Percentiles rank a stretch among this genome's conserved stretches.
Evolutionary conservation across 768 basidiomycete genomes (phyloP).

Genomic region (Boletus sp.): DNA sequence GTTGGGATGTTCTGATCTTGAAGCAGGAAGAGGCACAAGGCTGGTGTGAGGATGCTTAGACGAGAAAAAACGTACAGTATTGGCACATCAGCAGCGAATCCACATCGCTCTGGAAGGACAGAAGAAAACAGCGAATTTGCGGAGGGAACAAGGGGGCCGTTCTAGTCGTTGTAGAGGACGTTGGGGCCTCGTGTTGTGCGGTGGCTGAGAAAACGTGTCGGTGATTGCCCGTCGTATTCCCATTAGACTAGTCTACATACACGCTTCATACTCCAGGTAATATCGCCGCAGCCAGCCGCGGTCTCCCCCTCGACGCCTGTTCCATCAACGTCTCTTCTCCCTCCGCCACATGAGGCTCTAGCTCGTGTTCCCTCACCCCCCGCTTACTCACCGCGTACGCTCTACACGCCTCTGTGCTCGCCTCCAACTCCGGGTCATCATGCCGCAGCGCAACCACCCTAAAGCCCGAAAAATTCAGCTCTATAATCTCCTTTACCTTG

Average conservation of each 20-base stretch:
- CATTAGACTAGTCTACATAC: constrained; percentile 8
- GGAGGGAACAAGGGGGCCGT: constrained; percentile 8
- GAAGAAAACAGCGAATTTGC: constrained; percentile 6
- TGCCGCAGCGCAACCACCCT: constrained; percentile 50
- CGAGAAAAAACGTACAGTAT: constrained; percentile 14
- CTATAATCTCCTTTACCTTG: constrained; percentile 55
- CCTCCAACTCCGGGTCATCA: constrained; percentile 51
- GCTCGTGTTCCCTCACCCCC: constrained; percentile 56
- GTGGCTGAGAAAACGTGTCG: constrained; percentile 38
- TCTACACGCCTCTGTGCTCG: constrained; percentile 65
- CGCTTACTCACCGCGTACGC: constrained; percentile 59
- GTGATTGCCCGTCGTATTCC: constrained; percentile 27
- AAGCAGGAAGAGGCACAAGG: background rate
- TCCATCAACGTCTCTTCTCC: constrained; percentile 53
- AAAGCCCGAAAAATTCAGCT: constrained; percentile 72
- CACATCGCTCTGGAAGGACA: constrained; percentile 20
- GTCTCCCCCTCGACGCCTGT: constrained; percentile 15
- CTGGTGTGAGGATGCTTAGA: too few relatives aligned
- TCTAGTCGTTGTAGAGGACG: constrained; percentile 13
- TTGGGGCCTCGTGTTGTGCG: constrained; percentile 29
- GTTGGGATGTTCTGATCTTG: background rate
- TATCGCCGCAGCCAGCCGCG: background rate
- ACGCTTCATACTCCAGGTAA: background rate
- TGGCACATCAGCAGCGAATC: constrained; percentile 23
- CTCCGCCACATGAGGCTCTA: constrained; percentile 57